Evolutionary conservation across 352 stramenopile genomes (phyloP), one percentile per base, ranked within the genome.

Genomic region (Plasmopara halstedii): DNA sequence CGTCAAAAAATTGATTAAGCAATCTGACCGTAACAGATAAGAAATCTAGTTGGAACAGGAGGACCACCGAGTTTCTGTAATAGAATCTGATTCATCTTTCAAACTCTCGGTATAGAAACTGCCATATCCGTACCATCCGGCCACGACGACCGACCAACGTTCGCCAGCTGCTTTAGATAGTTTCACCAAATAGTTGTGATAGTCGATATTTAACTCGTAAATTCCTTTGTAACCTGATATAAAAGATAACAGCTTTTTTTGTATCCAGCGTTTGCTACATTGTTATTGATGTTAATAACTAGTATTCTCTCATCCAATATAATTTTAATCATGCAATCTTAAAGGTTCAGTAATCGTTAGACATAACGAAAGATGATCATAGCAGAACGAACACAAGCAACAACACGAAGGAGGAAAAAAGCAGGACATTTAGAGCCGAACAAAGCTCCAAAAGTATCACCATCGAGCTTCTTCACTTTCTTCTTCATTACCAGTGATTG

Each of bases 361-460:
- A 17, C 15, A 35, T 15, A 46, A 46, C 29, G 40, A 29, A 60
- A 60, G 44, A 50, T 41, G 34, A 32, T 42, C 42, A 52, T 45
- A 64, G 56, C 42, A 46, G 49, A 58, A 42, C 48, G 25, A 58
- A 58, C 54, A 58, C 33, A 47, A 29, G 46, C 40, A 64, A 61
- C 51, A 60, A 64, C 61, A 64, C 45, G 57, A 64, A 55, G 7
- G 6, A 45, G 54, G 14, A 35, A 17, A 35, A 13, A 5, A 29
- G 11, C 11, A 29, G 25, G 11, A 29, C 11, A 29, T 13, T 7
- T 5, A 8, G 31, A 6, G 33, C 10, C 15, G 14, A 3, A 19
- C 6, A 39, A 22, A 39, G 33, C n/a, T 22, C n/a, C 58, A 20
- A 9, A 42, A 31, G 35, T 25, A 18, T 18, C 39, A 52, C 10